Conservation (phyloP, 1,139 yeast genomes). For the Diutina catenulata region DNA sequence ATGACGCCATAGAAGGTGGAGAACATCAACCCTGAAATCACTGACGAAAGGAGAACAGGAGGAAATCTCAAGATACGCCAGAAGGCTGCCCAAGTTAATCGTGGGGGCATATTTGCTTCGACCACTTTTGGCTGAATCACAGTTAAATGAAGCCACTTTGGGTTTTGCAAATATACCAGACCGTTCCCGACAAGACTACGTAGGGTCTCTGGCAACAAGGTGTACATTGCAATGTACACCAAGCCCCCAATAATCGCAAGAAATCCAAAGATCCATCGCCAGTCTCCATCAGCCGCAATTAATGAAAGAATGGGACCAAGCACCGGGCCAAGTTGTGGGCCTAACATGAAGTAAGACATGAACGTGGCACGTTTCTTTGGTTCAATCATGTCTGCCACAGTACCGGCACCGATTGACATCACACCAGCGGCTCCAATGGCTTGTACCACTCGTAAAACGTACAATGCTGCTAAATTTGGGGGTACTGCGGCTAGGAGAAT, state of each 20-base stretch:
- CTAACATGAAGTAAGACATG: constrained; percentile 44
- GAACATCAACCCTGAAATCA: constrained; percentile 40
- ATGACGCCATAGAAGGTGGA: constrained; percentile 45
- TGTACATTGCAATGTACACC: constrained; percentile 25
- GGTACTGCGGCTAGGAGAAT: constrained; percentile 38
- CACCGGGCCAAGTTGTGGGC: constrained; percentile 50
- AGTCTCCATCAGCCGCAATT: constrained; percentile 18
- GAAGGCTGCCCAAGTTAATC: constrained; percentile 25
- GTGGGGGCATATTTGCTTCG: constrained; percentile 18
- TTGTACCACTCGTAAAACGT: constrained; percentile 33
- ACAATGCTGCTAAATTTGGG: constrained; percentile 31
- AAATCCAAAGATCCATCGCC: constrained; percentile 46
- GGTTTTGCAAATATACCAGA: constrained; percentile 13
- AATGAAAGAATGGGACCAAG: constrained; percentile 41
- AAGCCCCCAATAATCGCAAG: constrained; percentile 32
- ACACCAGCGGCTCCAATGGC: constrained; percentile 42
- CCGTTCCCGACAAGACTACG: constrained; percentile 47
- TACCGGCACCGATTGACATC: constrained; percentile 46
- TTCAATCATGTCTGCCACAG: constrained; percentile 38
- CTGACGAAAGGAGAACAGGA: constrained; percentile 37
- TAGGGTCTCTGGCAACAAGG: constrained; percentile 42
- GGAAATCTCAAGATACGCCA: constrained; percentile 27
- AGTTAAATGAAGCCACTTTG: too few species aligned
- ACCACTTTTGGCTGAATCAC: constrained; percentile 18
- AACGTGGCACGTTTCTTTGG: constrained; percentile 38